These are phyloP conservation scores for Pelagophyceae sp. DNA, from an alignment of 352 stramenopile genomes.

Conservation along the genomic window DNA sequence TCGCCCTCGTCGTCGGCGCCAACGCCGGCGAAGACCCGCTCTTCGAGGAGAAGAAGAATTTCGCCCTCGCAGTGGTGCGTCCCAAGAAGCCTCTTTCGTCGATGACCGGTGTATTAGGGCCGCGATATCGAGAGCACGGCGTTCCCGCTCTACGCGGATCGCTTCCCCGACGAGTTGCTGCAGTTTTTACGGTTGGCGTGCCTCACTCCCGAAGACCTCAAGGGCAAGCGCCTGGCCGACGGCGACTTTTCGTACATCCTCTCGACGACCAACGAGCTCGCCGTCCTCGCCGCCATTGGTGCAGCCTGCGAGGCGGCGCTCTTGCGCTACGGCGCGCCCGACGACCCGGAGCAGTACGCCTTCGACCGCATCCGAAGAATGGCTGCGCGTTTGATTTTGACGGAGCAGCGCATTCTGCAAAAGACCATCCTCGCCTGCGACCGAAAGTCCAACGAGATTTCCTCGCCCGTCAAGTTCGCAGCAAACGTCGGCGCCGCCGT, in stretches of 20 bases:
- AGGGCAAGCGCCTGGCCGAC: slow-evolving; percentile 34
- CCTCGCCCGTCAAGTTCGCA: background rate
- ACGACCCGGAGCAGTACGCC: slow-evolving; percentile 59
- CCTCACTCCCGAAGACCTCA: slow-evolving; percentile 58
- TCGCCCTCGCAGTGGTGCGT: slow-evolving; percentile 45
- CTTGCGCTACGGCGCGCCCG: slow-evolving; percentile 46
- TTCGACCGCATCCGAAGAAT: slow-evolving; percentile 62
- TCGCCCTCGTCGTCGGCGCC: slow-evolving; percentile 58
- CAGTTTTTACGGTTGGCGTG: slow-evolving; percentile 67
- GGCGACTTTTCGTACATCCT: slow-evolving; percentile 13
- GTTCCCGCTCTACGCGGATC: slow-evolving; percentile 66
- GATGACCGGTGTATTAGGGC: too few species aligned
- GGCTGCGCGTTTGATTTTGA: slow-evolving; percentile 58
- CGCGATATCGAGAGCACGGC: slow-evolving; percentile 41
- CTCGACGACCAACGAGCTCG: slow-evolving; percentile 28
- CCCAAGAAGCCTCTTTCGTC: background rate
- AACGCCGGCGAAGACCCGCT: slow-evolving; percentile 50
- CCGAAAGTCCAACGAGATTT: slow-evolving; percentile 5
- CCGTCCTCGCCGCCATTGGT: slow-evolving; percentile 53
- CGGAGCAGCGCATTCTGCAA: slow-evolving; percentile 58
- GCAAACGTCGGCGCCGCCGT: background rate
- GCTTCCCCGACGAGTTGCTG: slow-evolving; percentile 65
- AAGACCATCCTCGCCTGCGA: slow-evolving; percentile 54
- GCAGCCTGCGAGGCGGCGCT: slow-evolving; percentile 50
- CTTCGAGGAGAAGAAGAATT: slow-evolving; percentile 58